These are phyloP conservation scores for Obelidium mucronatum DNA, from an alignment of 192 early-diverging fungal genomes.

Conservation along the genomic window DNA sequence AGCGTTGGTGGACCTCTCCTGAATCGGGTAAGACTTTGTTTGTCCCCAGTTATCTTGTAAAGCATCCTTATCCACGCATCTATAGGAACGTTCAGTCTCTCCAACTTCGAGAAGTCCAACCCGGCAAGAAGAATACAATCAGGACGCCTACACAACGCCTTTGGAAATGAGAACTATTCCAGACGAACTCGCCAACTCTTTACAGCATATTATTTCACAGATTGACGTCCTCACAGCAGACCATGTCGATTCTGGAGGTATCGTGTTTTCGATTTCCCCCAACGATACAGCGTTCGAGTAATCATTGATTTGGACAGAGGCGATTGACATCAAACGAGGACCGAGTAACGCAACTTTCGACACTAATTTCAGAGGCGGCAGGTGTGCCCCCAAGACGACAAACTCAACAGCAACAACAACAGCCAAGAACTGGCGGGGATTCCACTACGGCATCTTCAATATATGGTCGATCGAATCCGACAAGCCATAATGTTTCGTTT, in stretches of 20 bases:
- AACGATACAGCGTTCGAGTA: neutral
- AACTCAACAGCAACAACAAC: neutral
- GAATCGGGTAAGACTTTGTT: no score
- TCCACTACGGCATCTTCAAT: neutral
- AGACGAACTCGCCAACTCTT: slow-evolving; percentile 50
- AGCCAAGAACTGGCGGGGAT: neutral
- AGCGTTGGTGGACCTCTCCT: slow-evolving; percentile 19
- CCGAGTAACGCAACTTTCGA: slow-evolving; percentile 48
- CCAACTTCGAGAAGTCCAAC: neutral
- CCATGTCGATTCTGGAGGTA: slow-evolving; percentile 67
- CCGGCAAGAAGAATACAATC: slow-evolving; percentile 4
- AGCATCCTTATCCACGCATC: no score
- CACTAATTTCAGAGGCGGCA: slow-evolving; percentile 11
- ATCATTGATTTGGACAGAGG: slow-evolving; percentile 38
- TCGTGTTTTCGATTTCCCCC: neutral
- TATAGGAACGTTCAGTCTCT: no score
- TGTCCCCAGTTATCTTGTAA: no score
- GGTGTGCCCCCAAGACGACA: neutral
- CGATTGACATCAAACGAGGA: slow-evolving; percentile 64
- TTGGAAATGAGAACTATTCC: slow-evolving; percentile 49
- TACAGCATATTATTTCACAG: slow-evolving; percentile 58
- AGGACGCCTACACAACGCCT: slow-evolving; percentile 27
- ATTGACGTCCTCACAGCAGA: slow-evolving; percentile 67
- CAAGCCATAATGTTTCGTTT: neutral
- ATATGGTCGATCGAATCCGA: neutral